Conservation (phyloP, 495 filamentous ascomycete genomes). For the Rusavskia elegans region DNA sequence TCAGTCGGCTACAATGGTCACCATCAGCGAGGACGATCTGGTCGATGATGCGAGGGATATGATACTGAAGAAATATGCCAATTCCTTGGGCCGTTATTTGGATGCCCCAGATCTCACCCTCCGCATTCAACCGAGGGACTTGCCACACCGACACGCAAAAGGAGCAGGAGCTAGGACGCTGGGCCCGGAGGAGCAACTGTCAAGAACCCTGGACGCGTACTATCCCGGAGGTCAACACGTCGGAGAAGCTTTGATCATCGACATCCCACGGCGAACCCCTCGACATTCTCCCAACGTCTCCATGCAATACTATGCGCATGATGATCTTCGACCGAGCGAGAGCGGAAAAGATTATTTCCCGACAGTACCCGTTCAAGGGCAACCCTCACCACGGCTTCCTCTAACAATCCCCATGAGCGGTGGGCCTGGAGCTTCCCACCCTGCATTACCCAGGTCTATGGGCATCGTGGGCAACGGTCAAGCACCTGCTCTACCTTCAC, state of each 20-base stretch:
- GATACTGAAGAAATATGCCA: constrained; percentile 83
- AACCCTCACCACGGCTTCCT: constrained; percentile 25
- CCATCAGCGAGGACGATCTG: constrained; percentile 72
- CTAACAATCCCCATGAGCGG: constrained; percentile 13
- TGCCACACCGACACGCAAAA: constrained; percentile 27
- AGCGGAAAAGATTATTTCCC: constrained; percentile 78
- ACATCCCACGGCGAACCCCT: constrained; percentile 72
- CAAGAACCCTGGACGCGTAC: constrained; percentile 62
- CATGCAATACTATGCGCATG: constrained; percentile 39
- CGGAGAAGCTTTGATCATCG: constrained; percentile 83
- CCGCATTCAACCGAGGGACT: constrained; percentile 39
- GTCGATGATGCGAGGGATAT: constrained; percentile 91
- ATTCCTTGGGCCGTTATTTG: constrained; percentile 74
- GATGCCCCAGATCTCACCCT: constrained; percentile 78
- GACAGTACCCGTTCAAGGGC: constrained; percentile 47
- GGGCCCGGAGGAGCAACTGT: constrained; percentile 76
- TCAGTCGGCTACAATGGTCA: constrained; percentile 74
- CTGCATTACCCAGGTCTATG: constrained; percentile 37
- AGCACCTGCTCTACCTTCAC: constrained; percentile 69
- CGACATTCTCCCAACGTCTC: constrained; percentile 55
- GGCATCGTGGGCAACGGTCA: constrained; percentile 67
- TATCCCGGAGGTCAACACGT: constrained; percentile 80
- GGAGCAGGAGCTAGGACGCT: constrained; percentile 43
- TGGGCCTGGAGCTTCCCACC: constrained; percentile 13
- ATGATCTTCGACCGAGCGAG: constrained; percentile 53